Base-by-base conservation (phyloP, 805 yeast genomes). In the Candida oleophila region DNA sequence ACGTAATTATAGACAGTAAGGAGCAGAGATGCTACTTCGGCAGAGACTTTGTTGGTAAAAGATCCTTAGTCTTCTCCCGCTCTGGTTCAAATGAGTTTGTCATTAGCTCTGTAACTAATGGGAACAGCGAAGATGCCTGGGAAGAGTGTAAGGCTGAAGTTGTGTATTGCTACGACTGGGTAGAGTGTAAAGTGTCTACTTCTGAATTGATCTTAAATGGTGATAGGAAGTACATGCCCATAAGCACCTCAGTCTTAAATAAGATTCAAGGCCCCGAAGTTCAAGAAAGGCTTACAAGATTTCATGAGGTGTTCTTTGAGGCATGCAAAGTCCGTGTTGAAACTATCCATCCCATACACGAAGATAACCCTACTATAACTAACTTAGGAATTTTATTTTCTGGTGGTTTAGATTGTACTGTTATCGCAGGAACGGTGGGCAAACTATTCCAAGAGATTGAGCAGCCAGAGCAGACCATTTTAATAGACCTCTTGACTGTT, bases 351-450 rank as follows among this genome's bases (percentile, higher is more conserved):
- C 91, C 94, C 2, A 46, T 78, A 2, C 77, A 74, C 47, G 50
- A 62, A 62, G 62, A 38, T 61, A 66, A 4, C 43, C 51, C 12
- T 53, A 37, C 36, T 50, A 49, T 41, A 61, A 61, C 70, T 1
- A 62, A 64, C 4, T 64, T 83, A 38, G 86, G 87, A 0, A 70
- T 94, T 0, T 65, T 94, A 28, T 94, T 91, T 59, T 89, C 97
- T 38, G 99, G 99, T 1, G 99, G 99, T 0, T 70, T 94, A 3
- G 99, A 94, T 59, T 94, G 99, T 62, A 85, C 97, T 0, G 65
- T 92, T 0, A 57, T 94, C 20, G 90, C 95, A 0, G 80, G 82
- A 0, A 42, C 85, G 3, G 65, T 65, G 15, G 52, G 63, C 41
- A 60, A 61, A 42, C 61, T 42, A 16, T 14, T n/a, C 12, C 19